Evolutionary conservation across 805 yeast species (phyloP), one percentile per base, ranked within the genome.

Genomic region (Ogataea kodamae): DNA sequence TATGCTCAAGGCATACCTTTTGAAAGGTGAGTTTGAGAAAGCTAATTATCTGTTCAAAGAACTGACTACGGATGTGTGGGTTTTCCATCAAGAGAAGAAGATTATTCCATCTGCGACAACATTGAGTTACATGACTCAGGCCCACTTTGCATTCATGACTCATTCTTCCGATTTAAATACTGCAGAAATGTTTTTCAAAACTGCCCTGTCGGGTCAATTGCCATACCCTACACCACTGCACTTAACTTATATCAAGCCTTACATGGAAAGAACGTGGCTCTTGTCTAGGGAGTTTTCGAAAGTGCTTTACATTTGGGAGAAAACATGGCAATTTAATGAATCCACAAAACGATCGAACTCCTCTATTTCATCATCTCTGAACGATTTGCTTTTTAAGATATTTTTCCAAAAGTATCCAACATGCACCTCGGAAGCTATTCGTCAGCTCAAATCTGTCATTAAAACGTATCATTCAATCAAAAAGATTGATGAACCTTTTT

Each of bases 141-240:
- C 85, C 28, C 95, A 86, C 63, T 67, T 83, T 40, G 67, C 80
- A 4, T 85, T 86, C 48, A 77, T 86, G 51, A 92, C 92, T 28
- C 76, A 74, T 45, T 81, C 87, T 57, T 70, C 70, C 48, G 88
- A 85, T 54, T 64, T 80, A 37, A 64, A 67, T 25, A 78, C 87
- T 27, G 84, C 95, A 2, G 72, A 73, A 49, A 73, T 76, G 22
- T 86, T 85, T 53, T 84, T 81, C 54, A 78, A 78, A 46, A 81
- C 80, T 53, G 89, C 86, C 4, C 58, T 81, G 25, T 67, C 68
- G 33, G 70, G 68, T 40, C 76, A 74, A 40, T 72, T 82, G 66
- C 94, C 95, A 8, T 85, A 85, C 55, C 64, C 65, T 31, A 77
- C 84, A 9, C 74, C 72, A 25, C 64, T 83, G 42, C 88, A 82